Conservation (phyloP, 371 early-diverging fungal species). For the Rhizomucor pusillus region DNA sequence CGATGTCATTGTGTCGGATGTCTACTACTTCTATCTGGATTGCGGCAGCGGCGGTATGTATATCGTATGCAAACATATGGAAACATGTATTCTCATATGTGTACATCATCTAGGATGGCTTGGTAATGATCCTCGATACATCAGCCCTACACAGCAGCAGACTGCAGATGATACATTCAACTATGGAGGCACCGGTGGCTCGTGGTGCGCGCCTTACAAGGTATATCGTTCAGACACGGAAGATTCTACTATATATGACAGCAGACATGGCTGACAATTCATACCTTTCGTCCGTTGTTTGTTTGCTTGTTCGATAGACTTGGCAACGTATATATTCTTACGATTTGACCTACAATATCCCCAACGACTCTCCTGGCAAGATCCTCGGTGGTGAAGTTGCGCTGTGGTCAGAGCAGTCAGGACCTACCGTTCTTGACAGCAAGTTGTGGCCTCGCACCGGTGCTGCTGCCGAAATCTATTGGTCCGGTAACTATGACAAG, state of each 20-base stretch:
- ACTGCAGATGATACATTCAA: constrained; percentile 33
- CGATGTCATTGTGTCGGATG: constrained; percentile 54
- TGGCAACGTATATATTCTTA: constrained; percentile 81
- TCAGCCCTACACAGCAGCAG: constrained; percentile 32
- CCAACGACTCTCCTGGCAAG: constrained; percentile 40
- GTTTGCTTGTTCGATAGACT: too few relatives aligned
- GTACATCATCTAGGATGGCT: constrained; percentile 36
- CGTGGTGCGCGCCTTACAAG: constrained; percentile 67
- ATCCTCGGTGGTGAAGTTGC: constrained; percentile 54
- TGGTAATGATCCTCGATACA: constrained; percentile 37
- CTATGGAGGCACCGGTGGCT: constrained; percentile 54
- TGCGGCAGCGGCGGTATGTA: constrained; percentile 62
- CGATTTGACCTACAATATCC: constrained; percentile 60
- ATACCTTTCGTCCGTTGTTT: too few relatives aligned
- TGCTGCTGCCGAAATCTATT: constrained; percentile 71
- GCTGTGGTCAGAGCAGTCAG: constrained; percentile 75
- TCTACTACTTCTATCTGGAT: constrained; percentile 69
- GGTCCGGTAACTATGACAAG: constrained; percentile 68
- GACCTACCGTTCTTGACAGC: constrained; percentile 56
- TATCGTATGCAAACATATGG: background rate
- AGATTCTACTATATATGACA: background rate
- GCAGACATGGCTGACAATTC: background rate
- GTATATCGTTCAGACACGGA: constrained; percentile 4
- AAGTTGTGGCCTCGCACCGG: constrained; percentile 74
- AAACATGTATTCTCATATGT: too few relatives aligned